Percentiles rank a stretch among this genome's conserved stretches.
phyloP scores from a whole-genome alignment of 352 stramenopile species.

The Globisporangium cederbergense region DNA sequence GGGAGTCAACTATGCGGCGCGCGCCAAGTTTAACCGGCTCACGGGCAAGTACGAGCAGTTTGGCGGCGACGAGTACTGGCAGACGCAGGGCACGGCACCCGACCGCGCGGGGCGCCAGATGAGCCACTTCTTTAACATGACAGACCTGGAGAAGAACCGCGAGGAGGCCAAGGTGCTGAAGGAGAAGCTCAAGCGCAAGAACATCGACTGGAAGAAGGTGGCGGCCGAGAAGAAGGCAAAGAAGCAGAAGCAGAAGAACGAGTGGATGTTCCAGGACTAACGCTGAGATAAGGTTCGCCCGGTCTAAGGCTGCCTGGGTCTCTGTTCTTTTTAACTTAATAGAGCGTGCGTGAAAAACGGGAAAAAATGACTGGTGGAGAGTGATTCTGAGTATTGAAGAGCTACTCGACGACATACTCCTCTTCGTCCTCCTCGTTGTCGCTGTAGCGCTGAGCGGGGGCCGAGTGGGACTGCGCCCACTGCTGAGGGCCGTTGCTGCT shows the following conservation, averaged over 20 bases:
- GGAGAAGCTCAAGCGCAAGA: slow-evolving; percentile 79
- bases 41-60: slow-evolving; percentile 73
- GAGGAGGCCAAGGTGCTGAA: slow-evolving; percentile 71
- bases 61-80: slow-evolving; percentile 64
- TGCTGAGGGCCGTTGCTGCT: slow-evolving; percentile 30
- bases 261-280: slow-evolving; percentile 84
- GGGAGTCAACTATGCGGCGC: slow-evolving; percentile 59
- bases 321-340: slow-evolving; percentile 15
- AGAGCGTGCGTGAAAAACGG: slow-evolving; percentile 6
- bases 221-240: slow-evolving; percentile 83
- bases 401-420: slow-evolving; percentile 74
- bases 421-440: slow-evolving; percentile 59
- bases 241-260: slow-evolving; percentile 81
- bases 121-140: slow-evolving; percentile 86
- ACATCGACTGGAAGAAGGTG: slow-evolving; percentile 88
- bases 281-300: not conserved
- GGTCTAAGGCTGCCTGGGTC: not conserved
- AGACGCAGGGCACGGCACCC: slow-evolving; percentile 43
- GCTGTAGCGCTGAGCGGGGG: slow-evolving; percentile 24
- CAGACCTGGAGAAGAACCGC: slow-evolving; percentile 75
- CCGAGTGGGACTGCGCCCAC: slow-evolving; percentile 6
- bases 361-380: not conserved
- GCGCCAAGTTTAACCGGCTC: slow-evolving; percentile 78
- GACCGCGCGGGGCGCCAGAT: slow-evolving; percentile 82
- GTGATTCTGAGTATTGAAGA: not conserved